phyloP scores from a whole-genome alignment of 208 protist genomes.

The Crithidia sp. region DNA sequence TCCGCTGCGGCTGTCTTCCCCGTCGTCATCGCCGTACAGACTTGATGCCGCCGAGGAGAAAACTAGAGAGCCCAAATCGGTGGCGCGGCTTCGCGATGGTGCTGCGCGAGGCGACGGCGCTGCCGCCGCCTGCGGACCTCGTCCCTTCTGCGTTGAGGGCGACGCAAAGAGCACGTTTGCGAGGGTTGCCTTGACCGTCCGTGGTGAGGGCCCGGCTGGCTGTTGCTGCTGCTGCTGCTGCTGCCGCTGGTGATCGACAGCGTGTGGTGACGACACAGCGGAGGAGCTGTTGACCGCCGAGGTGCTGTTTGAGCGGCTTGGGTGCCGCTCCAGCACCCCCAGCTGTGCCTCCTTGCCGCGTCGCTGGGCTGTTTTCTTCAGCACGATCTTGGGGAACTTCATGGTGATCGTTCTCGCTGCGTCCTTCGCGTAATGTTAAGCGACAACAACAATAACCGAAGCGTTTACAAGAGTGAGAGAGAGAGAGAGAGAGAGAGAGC shows the following conservation, averaged over 20 bases:
- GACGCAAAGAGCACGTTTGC: no score
- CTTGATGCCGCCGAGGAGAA: conserved; percentile 6
- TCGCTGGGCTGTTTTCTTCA: conserved; percentile 1
- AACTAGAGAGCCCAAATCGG: background rate
- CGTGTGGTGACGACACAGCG: background rate
- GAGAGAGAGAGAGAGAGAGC: background rate
- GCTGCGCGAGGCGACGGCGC: background rate
- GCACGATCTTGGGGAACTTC: conserved; percentile 14
- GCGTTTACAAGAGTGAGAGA: background rate
- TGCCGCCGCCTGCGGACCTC: background rate
- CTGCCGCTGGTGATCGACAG: background rate
- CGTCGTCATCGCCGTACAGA: conserved; percentile 1
- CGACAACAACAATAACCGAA: background rate
- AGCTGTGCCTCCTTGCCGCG: background rate
- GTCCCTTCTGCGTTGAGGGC: no score
- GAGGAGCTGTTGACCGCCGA: background rate
- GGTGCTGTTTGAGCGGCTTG: background rate
- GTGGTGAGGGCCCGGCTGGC: background rate
- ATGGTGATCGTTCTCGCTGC: background rate
- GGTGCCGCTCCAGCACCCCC: background rate
- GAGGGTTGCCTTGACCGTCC: no score
- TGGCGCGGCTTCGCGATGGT: background rate
- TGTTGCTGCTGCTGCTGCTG: background rate
- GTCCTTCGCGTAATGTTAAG: background rate
- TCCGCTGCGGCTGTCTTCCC: background rate